Base-by-base conservation (phyloP, 495 filamentous ascomycete genomes). In the Daldinia decipiens region DNA sequence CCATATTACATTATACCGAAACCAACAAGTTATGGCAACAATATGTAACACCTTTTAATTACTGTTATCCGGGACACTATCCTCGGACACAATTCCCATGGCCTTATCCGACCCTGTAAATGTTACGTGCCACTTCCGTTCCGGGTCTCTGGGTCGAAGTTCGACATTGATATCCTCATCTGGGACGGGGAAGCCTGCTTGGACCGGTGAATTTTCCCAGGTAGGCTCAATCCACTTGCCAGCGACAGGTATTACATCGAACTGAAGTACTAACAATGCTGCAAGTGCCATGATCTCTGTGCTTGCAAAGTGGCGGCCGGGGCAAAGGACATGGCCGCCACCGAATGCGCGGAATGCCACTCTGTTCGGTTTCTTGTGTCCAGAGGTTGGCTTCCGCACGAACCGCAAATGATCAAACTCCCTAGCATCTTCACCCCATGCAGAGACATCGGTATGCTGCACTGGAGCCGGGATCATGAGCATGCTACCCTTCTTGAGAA, bases 211-310 rank as follows among this genome's bases (percentile, higher is more conserved):
- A 13, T 71, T 77, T 13, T 73, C 45, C 57, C 60, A 73, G 12
- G 68, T 68, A 5, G 69, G 66, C 54, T 75, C 67, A 24, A 66
- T 55, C 75, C 72, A 77, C 59, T 66, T 60, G 0, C 75, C 67
- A 4, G 26, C 59, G 12, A 59, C 54, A 0, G 75, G 72, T 38
- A 64, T 21, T 3, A 83, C 65, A 27, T 85, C 82, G 61, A 81
- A 84, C 47, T 80, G 73, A 6, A 79, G 60, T 19, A 81, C 68
- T 34, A 85, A 12, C 36, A 81, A 68, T 12, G 80, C 80, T 13
- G 79, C 70, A 50, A 79, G 36, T 21, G 74, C 57, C 63, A 80
- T 62, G 17, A 80, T 73, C 65, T 81, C 77, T 2, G 73, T 74
- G 11, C 68, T 77, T 9, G 76, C 79, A 58, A 81, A 82, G 31